Percentiles rank a stretch among this genome's conserved stretches.
These are phyloP conservation scores for Fusarium aywerte DNA, from an alignment of 2,329 filamentous ascomycete genomes.

Conservation along the genomic window DNA sequence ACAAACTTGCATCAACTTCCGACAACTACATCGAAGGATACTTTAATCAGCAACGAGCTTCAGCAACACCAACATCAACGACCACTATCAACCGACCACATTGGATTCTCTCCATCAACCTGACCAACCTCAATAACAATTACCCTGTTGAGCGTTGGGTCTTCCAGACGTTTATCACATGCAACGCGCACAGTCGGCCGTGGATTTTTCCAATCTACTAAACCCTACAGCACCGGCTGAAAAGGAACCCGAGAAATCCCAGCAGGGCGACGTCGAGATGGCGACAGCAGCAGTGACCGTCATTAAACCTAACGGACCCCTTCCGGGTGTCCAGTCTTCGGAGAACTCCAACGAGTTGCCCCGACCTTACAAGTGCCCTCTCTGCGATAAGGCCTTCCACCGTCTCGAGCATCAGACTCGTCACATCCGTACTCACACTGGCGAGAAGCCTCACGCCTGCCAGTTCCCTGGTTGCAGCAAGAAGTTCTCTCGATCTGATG, in stretches of 20 bases:
- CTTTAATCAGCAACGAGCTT: conserved; percentile 6
- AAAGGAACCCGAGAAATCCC: conserved; percentile 41
- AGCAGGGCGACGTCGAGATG: conserved; percentile 59
- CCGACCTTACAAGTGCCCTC: conserved; percentile 96
- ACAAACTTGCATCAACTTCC: conserved; percentile 26
- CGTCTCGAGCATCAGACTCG: conserved; percentile 91
- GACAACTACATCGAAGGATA: conserved; percentile 14
- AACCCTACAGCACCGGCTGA: conserved; percentile 61
- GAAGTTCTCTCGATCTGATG: conserved; percentile 95
- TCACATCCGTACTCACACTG: conserved; percentile 96
- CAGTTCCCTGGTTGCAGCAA: conserved; percentile 96
- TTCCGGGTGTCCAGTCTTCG: conserved; percentile 70
- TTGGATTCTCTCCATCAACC: conserved; percentile 14
- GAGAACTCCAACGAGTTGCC: conserved; percentile 77
- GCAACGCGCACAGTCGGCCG: conserved; percentile 78
- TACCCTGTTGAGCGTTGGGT: conserved; percentile 30
- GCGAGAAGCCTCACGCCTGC: conserved; percentile 97
- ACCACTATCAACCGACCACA: conserved; percentile 20
- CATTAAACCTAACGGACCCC: conserved; percentile 70
- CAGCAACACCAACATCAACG: conserved; percentile 1
- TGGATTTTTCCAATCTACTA: conserved; percentile 80
- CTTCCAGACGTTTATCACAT: conserved; percentile 66
- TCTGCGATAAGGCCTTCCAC: conserved; percentile 99
- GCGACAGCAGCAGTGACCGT: conserved; percentile 62
- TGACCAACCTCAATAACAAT: conserved; percentile 21